Evolutionary conservation across 2,329 filamentous ascomycete genomes (phyloP).

Genomic region (Arachnomyces sp.): DNA sequence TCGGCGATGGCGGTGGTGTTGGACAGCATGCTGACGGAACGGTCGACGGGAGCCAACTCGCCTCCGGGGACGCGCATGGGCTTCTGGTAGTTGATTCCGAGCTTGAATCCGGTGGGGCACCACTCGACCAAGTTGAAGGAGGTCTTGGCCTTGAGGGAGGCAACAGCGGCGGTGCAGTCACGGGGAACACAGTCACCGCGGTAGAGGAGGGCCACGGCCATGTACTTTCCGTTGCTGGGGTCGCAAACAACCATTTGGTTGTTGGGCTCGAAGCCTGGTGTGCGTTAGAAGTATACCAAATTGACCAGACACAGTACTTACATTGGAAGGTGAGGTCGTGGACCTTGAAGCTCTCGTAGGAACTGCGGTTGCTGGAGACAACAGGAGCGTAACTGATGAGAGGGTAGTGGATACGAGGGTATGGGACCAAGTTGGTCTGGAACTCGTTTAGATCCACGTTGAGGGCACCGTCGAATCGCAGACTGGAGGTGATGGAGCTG

Average conservation of each 20-base stretch:
- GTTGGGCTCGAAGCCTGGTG: conserved; percentile 53
- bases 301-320: conserved; percentile 22
- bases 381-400: conserved; percentile 59
- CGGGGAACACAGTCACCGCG: conserved; percentile 57
- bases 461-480: conserved; percentile 58
- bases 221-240: conserved; percentile 59
- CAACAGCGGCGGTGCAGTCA: conserved; percentile 52
- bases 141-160: conserved; percentile 54
- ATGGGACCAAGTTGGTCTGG: conserved; percentile 61
- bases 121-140: conserved; percentile 61
- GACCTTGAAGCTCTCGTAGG: conserved; percentile 82
- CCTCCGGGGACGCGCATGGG: conserved; percentile 45
- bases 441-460: conserved; percentile 63
- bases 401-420: conserved; percentile 60
- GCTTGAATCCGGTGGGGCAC: conserved; percentile 62
- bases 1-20: conserved; percentile 61
- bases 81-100: conserved; percentile 60
- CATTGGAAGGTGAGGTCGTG: conserved; percentile 62
- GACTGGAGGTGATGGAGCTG: conserved; percentile 56
- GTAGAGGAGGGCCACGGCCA: conserved; percentile 59
- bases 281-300: conserved; percentile 9
- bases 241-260: conserved; percentile 65
- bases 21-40: conserved; percentile 54
- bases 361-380: conserved; percentile 61
- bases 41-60: conserved; percentile 47